These are phyloP conservation scores for Flammula alnicola DNA, from an alignment of 1,284 basidiomycete species.

Conservation along the genomic window DNA sequence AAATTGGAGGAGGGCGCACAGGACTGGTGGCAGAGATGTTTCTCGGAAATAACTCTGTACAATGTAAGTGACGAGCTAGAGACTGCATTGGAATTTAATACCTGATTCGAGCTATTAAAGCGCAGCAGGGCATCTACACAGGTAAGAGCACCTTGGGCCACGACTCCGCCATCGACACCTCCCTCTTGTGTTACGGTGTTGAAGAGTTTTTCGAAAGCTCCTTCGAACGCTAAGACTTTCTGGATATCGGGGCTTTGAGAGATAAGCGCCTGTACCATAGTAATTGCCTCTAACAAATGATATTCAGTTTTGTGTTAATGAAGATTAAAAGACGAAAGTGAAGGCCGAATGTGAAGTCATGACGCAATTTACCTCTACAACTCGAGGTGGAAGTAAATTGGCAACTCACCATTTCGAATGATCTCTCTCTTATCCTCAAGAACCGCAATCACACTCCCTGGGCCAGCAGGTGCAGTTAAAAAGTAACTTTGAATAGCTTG, in stretches of 20 bases:
- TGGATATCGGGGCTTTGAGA: constrained; percentile 93
- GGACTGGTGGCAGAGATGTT: constrained; percentile 80
- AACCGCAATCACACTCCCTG: constrained; percentile 70
- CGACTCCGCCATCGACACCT: constrained; percentile 89
- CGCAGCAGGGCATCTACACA: constrained; percentile 87
- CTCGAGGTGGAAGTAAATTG: background rate
- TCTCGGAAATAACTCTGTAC: constrained; percentile 95
- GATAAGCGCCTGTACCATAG: constrained; percentile 82
- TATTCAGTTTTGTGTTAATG: too few species aligned
- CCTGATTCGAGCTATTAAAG: constrained; percentile 96
- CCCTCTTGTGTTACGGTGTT: constrained; percentile 88
- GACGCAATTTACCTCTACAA: too few species aligned
- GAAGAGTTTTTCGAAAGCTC: constrained; percentile 95
- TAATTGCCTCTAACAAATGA: constrained; percentile 67
- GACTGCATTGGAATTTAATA: constrained; percentile 36
- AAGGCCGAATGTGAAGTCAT: too few species aligned
- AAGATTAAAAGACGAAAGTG: background rate
- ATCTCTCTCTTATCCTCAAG: constrained; percentile 85
- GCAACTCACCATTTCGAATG: constrained; percentile 76
- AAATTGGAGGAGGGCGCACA: constrained; percentile 87
- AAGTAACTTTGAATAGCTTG: constrained; percentile 88
- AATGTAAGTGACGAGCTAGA: constrained; percentile 6
- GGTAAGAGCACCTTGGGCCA: constrained; percentile 85
- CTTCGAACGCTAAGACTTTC: constrained; percentile 96
- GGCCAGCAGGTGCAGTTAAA: constrained; percentile 80